Base-by-base conservation (phyloP, 257 asterid genomes). In the Solanum peruvianum region DNA sequence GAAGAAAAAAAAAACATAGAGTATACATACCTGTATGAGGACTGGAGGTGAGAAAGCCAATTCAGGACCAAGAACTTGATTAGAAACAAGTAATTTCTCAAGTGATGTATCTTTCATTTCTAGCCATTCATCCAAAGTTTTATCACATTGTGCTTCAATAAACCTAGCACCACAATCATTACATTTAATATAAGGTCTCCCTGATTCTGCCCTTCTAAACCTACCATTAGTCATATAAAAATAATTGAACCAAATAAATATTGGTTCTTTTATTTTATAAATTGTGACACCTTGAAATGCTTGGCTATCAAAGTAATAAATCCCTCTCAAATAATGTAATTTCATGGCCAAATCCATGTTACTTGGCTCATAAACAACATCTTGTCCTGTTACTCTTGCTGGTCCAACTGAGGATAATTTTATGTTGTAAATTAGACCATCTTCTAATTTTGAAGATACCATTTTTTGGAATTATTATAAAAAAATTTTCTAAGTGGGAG, bases 341-440 rank as follows among this genome's bases (percentile, higher is more conserved):
- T 97, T 97, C 98, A 93, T 94, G 52, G 98, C 98, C 72, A 97
- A 84, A 90, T 94, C 98, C 85, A 92, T 45, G 90, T 88, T 91
- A 1, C 44, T 89, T n/a, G 98, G 98, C 90, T 94, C 95, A 78
- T 82, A 87, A 0, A 89, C 72, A 29, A 71, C 29, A 60, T 94
- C 93, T 47, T 90, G 87, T 11, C 89, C 93, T 33, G 96, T 90
- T 1, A 89, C 93, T 6, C 90, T 33, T 0, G 94, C 98, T 71
- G 99, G 98, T 56, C 99, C 98, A 83, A 96, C 93, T 0, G 99
- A 93, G 3, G 99, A 95, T 4, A 96, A 76, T 49, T 89, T 96
- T 4, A 90, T 45, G 93, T 86, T 89, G 94, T 92, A 62, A 90
- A 96, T 67, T 4, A 94, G 91, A 66, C 90, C 91, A 9, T 86